Percentiles rank a stretch among this genome's conserved stretches.
phyloP scores from a whole-genome alignment of 257 asterid genomes.

The Solanum verrucosum region DNA sequence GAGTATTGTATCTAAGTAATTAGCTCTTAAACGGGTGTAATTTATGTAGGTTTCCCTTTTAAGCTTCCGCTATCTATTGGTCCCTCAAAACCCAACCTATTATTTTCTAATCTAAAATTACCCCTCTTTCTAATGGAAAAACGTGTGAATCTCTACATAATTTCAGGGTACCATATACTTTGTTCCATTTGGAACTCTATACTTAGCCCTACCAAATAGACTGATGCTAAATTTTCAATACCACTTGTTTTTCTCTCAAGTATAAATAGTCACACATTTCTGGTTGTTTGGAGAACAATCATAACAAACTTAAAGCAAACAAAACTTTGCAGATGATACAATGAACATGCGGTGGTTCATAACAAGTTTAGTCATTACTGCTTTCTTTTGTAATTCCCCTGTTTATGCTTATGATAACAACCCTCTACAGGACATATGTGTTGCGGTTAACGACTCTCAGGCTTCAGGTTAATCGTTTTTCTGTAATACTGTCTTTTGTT shows the following conservation, averaged over 20 bases:
- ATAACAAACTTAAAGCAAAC: neutral
- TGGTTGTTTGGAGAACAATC: neutral
- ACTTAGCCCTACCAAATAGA: neutral
- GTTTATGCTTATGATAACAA: neutral
- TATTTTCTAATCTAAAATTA: no score
- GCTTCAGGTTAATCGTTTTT: neutral
- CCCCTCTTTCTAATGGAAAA: no score
- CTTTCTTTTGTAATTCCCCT: neutral
- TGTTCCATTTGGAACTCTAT: no score
- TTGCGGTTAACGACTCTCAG: neutral
- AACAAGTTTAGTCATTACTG: neutral
- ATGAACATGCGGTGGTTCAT: neutral
- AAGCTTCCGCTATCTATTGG: no score
- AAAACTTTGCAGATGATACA: neutral
- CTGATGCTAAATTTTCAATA: neutral
- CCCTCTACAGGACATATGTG: neutral
- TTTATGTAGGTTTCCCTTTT: no score
- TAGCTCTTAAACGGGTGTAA: no score
- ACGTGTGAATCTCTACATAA: no score
- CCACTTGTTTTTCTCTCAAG: neutral
- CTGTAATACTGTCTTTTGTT: no score
- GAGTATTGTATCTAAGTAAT: no score
- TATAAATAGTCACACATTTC: neutral
- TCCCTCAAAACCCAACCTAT: no score
- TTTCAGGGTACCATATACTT: no score